These are phyloP conservation scores for Picea engelmannii DNA, from an alignment of 83 land plant genomes.

Conservation along the genomic window DNA sequence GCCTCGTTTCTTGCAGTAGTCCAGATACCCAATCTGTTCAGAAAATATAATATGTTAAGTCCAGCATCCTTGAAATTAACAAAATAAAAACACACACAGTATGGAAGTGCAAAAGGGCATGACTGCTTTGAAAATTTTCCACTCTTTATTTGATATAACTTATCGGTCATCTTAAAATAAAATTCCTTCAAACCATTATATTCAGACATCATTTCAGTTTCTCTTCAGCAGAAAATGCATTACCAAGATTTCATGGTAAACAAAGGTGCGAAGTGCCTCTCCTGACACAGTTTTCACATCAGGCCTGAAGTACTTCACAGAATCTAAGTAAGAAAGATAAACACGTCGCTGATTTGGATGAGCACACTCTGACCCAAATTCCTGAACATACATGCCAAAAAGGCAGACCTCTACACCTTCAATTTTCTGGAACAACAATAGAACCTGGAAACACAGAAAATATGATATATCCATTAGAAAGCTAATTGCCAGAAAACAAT, in stretches of 20 bases:
- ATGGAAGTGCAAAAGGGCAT: too few species aligned
- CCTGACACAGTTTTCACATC: conserved; percentile 82
- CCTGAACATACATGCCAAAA: conserved; percentile 99
- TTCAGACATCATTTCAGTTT: too few species aligned
- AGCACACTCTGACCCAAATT: conserved; percentile 89
- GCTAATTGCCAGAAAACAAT: neutral
- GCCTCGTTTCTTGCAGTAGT: conserved; percentile 95
- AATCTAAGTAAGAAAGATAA: conserved; percentile 94
- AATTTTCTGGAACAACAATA: conserved; percentile 93
- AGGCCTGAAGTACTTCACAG: conserved; percentile 99
- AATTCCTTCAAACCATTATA: too few species aligned
- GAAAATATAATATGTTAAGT: too few species aligned
- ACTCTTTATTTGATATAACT: too few species aligned
- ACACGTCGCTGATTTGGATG: conserved; percentile 96
- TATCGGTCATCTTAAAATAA: too few species aligned
- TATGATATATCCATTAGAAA: conserved; percentile 7
- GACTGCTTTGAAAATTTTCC: too few species aligned
- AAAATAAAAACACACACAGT: too few species aligned
- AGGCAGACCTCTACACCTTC: conserved; percentile 99
- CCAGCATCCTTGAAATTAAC: too few species aligned
- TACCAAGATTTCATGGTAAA: conserved; percentile 99
- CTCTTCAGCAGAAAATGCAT: neutral
- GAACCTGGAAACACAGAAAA: conserved; percentile 44
- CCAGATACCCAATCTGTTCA: conserved; percentile 79
- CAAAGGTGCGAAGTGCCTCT: conserved; percentile 98